Conservation (phyloP, 257 asterid species). For the Fraxinus cuspidata region DNA sequence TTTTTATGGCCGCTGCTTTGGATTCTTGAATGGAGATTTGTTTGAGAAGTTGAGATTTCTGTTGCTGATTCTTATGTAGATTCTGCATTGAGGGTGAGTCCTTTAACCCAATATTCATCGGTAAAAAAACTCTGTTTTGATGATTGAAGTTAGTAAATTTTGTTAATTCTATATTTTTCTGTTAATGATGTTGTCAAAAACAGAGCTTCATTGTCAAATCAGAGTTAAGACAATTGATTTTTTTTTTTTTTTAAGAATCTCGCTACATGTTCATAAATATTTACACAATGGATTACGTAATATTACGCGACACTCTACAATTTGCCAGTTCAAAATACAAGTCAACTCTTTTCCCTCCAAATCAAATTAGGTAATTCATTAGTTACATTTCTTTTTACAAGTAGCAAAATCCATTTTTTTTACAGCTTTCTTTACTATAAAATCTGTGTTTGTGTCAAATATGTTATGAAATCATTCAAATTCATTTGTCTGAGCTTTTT, state of each 20-base stretch:
- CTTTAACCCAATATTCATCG: slow-evolving; percentile 1
- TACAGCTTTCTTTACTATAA: background rate
- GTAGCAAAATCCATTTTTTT: no score
- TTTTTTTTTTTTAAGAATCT: no score
- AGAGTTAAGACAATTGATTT: background rate
- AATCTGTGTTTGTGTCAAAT: background rate
- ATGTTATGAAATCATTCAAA: no score
- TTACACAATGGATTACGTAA: no score
- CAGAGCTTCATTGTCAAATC: background rate
- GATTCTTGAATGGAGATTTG: slow-evolving; percentile 34
- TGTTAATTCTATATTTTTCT: background rate
- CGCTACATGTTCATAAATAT: no score
- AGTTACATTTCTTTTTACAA: no score
- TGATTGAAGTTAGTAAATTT: background rate
- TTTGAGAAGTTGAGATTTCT: slow-evolving; percentile 23
- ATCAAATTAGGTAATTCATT: no score
- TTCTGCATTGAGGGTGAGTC: slow-evolving; percentile 35
- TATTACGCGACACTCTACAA: no score
- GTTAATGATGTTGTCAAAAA: background rate
- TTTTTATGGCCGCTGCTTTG: slow-evolving; percentile 29
- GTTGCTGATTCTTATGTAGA: slow-evolving; percentile 30
- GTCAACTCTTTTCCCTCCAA: no score
- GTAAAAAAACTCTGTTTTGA: background rate
- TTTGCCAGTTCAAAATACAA: no score
- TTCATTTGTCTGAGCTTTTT: slow-evolving; percentile 3